A percentile compares a stretch with the other conserved stretches of the same genome.
Conservation (phyloP, 2,329 filamentous ascomycete species). For the Sclerotinia subarctica region DNA sequence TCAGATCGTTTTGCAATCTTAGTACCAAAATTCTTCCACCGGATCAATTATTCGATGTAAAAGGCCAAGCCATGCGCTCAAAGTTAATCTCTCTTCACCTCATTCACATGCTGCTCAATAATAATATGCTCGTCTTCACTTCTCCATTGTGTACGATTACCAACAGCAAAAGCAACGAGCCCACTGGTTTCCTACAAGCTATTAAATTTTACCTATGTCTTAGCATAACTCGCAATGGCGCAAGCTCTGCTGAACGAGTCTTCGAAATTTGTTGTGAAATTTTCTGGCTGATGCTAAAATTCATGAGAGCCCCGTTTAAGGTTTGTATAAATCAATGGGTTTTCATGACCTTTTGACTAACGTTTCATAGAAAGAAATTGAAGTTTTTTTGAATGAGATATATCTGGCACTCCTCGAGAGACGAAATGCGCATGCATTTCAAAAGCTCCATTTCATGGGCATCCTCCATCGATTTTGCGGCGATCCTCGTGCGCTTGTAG, state of each 20-base stretch:
- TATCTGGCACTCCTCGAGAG: constrained; percentile 90
- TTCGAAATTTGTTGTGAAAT: constrained; percentile 97
- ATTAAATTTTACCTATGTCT: constrained; percentile 96
- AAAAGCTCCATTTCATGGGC: constrained; percentile 88
- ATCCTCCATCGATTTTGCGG: constrained; percentile 79
- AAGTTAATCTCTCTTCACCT: constrained; percentile 94
- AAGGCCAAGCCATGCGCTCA: constrained; percentile 93
- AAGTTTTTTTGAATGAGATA: constrained; percentile 96
- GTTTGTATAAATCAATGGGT: constrained; percentile 43
- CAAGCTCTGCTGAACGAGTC: constrained; percentile 85
- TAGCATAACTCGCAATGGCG: constrained; percentile 90
- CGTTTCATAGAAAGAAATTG: constrained; percentile 77
- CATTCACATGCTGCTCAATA: constrained; percentile 92
- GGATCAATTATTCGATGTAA: constrained; percentile 89
- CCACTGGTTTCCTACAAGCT: constrained; percentile 88
- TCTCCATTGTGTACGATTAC: constrained; percentile 90
- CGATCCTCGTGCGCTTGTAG: constrained; percentile 85
- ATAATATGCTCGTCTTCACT: constrained; percentile 85
- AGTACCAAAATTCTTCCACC: constrained; percentile 87
- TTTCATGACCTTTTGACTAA: constrained; percentile 13
- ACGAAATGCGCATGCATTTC: constrained; percentile 78
- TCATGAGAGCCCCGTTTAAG: constrained; percentile 92
- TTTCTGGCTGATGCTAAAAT: constrained; percentile 95
- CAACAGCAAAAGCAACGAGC: constrained; percentile 82
- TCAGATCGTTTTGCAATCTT: constrained; percentile 94